These are phyloP conservation scores for Candida verbasci DNA, from an alignment of 805 yeast genomes.

Conservation along the genomic window DNA sequence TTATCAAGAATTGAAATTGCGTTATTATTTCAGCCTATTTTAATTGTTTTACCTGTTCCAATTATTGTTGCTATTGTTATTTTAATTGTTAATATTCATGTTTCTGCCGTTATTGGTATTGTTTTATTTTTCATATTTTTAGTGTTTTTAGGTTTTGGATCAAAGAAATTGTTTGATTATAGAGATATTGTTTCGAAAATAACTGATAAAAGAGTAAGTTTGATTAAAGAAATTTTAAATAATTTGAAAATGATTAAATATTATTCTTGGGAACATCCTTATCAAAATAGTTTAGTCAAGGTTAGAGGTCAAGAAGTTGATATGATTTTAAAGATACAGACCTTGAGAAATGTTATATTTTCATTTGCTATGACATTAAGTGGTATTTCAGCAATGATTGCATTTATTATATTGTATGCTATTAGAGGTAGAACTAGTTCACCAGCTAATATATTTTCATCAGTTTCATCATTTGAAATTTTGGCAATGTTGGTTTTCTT, in stretches of 20 bases:
- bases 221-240: slow-evolving; percentile 68
- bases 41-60: slow-evolving; percentile 57
- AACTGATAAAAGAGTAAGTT: slow-evolving; percentile 70
- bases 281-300: slow-evolving; percentile 47
- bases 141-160: slow-evolving; percentile 36
- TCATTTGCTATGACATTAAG: slow-evolving; percentile 65
- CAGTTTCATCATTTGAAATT: slow-evolving; percentile 58
- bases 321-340: slow-evolving; percentile 55
- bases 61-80: slow-evolving; percentile 57
- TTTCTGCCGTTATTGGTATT: slow-evolving; percentile 63
- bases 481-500: slow-evolving; percentile 56
- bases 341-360: slow-evolving; percentile 53
- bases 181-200: slow-evolving; percentile 50
- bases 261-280: slow-evolving; percentile 86
- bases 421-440: slow-evolving; percentile 20
- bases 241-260: slow-evolving; percentile 76
- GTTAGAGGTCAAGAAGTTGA: slow-evolving; percentile 57
- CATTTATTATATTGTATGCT: slow-evolving; percentile 30
- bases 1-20: slow-evolving; percentile 72
- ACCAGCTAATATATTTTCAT: slow-evolving; percentile 62
- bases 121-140: slow-evolving; percentile 43
- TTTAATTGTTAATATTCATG: slow-evolving; percentile 62
- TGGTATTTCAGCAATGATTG: slow-evolving; percentile 59
- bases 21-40: slow-evolving; percentile 53
- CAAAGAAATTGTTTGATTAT: slow-evolving; percentile 46